Evolutionary conservation across 2,329 filamentous ascomycete species (phyloP).

Genomic region (Alternaria sp.): DNA sequence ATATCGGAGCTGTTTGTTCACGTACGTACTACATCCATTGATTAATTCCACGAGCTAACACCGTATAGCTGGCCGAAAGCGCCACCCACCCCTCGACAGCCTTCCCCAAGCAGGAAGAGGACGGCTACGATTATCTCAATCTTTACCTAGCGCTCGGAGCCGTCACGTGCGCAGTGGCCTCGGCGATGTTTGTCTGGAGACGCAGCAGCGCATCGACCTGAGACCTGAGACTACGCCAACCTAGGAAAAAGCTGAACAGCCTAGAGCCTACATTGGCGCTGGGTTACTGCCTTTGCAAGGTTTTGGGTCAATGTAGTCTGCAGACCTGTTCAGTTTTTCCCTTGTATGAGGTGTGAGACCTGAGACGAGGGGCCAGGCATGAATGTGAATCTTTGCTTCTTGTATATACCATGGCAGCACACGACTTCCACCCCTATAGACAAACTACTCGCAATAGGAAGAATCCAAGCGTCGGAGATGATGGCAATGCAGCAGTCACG

Average conservation of each 20-base stretch:
- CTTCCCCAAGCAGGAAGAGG: conserved; percentile 89
- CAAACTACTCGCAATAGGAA: neutral
- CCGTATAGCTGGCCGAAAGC: conserved; percentile 75
- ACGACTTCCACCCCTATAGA: neutral
- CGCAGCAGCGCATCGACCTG: conserved; percentile 40
- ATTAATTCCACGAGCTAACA: conserved; percentile 19
- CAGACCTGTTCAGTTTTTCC: too few species aligned
- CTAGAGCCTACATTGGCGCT: too few species aligned
- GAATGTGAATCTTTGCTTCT: neutral
- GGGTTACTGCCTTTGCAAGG: too few species aligned
- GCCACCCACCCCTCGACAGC: conserved; percentile 88
- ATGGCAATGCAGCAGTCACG: neutral
- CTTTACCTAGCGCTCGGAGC: conserved; percentile 86
- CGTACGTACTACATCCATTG: conserved; percentile 45
- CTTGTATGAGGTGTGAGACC: neutral
- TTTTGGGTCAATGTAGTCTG: too few species aligned
- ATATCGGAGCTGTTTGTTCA: conserved; percentile 93
- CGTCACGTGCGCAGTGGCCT: conserved; percentile 63
- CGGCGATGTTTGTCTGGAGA: conserved; percentile 67
- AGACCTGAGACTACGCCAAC: neutral
- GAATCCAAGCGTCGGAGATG: neutral
- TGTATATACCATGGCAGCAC: neutral
- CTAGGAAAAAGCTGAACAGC: too few species aligned
- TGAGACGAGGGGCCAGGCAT: neutral
- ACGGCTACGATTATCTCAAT: conserved; percentile 77